Evolutionary conservation across 139 green algal species (phyloP).

Genomic region (Micractinium conductrix): DNA sequence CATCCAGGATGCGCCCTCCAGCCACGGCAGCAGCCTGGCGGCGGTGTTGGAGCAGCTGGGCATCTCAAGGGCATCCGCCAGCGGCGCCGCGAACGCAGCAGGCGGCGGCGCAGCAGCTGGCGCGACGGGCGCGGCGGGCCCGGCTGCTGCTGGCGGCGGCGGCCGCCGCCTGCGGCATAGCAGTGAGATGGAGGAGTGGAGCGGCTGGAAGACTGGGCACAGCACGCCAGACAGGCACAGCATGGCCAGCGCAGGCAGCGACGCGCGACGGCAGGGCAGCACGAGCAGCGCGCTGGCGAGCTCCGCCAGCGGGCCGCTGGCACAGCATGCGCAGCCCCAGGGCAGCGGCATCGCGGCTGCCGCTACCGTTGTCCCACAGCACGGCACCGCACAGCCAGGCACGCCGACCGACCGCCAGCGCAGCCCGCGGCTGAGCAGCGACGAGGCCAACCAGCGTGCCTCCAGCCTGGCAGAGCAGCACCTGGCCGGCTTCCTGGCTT

Average conservation of each 20-base stretch:
- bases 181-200: background rate
- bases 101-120: background rate
- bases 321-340: background rate
- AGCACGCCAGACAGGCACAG: background rate
- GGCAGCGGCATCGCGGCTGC: too few species aligned
- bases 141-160: too few species aligned
- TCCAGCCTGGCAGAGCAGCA: background rate
- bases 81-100: background rate
- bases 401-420: background rate
- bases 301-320: background rate
- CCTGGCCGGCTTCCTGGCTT: background rate
- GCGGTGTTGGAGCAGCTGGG: background rate
- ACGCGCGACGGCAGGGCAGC: background rate
- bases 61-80: too few species aligned
- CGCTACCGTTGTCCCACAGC: too few species aligned
- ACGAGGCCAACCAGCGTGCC: background rate
- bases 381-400: background rate
- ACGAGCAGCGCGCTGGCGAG: background rate
- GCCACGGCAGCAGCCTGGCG: constrained; percentile 5
- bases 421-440: background rate
- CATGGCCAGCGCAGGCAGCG: background rate
- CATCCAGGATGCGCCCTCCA: background rate
- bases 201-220: constrained; percentile 26
- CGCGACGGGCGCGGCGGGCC: background rate
- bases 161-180: constrained; percentile 1